A percentile compares a stretch with the other conserved stretches of the same genome.
Evolutionary conservation across 257 asterid species (phyloP).

Genomic region (Solanum neorickii): DNA sequence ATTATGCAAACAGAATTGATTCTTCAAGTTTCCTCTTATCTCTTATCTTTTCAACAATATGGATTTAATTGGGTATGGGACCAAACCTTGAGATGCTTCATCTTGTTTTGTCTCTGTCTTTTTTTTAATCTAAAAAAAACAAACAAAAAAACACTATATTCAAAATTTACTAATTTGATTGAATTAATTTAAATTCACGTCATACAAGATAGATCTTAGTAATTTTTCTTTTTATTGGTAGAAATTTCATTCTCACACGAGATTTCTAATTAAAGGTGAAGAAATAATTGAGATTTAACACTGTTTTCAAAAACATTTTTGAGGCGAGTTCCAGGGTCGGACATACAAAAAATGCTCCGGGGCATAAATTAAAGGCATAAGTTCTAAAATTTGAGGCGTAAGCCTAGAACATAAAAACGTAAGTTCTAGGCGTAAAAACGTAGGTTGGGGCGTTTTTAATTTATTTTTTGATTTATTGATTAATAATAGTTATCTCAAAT

Average conservation of each 20-base stretch:
- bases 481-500: too few relatives aligned
- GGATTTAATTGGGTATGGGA: not conserved
- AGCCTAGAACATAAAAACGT: too few relatives aligned
- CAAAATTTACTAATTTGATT: not conserved
- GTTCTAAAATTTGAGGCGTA: too few relatives aligned
- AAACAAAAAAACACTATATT: not conserved
- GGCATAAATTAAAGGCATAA: too few relatives aligned
- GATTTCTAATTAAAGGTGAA: not conserved
- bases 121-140: not conserved
- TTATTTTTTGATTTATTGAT: too few relatives aligned
- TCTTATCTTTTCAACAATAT: not conserved
- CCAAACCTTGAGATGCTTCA: not conserved
- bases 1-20: not conserved
- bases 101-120: not conserved
- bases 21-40: not conserved
- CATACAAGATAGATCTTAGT: not conserved
- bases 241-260: not conserved
- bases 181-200: not conserved
- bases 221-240: not conserved
- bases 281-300: too few relatives aligned
- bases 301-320: too few relatives aligned
- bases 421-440: too few relatives aligned
- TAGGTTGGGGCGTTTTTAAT: too few relatives aligned
- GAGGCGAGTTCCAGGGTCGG: too few relatives aligned
- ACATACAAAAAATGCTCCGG: too few relatives aligned